These are phyloP conservation scores for Fusarium napiforme DNA, from an alignment of 2,329 filamentous ascomycete genomes.

Conservation along the genomic window DNA sequence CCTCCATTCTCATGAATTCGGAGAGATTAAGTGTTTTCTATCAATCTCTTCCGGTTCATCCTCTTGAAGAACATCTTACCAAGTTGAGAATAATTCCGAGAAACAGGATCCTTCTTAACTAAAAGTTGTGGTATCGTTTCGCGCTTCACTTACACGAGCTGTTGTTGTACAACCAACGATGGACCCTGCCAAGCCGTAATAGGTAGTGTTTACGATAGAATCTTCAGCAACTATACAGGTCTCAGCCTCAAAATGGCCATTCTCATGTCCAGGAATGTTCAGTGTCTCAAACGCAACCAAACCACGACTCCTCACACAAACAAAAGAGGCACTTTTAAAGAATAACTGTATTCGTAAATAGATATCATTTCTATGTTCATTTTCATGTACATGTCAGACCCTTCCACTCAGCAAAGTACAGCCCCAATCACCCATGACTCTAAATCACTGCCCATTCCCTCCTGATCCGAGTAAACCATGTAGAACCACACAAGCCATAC, in stretches of 20 bases:
- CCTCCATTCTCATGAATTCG: not conserved
- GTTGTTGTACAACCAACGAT: not conserved
- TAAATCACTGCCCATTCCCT: conserved; percentile 28
- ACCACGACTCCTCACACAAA: not conserved
- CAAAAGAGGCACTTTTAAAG: rapidly evolving
- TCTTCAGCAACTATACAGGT: not conserved
- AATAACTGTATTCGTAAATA: not conserved
- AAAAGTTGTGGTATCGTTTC: not conserved
- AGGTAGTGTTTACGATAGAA: not conserved
- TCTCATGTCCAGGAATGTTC: not conserved
- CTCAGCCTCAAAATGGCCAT: not conserved
- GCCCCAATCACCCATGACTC: not conserved
- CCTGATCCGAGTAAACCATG: conserved; percentile 12
- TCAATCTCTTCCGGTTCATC: too few species aligned
- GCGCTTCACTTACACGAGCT: not conserved
- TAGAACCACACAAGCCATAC: conserved; percentile 28
- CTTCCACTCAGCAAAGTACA: not conserved
- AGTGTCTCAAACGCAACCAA: not conserved
- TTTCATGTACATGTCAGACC: not conserved
- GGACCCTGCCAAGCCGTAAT: not conserved
- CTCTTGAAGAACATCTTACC: rapidly evolving
- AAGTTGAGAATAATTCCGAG: not conserved
- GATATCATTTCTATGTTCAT: conserved; percentile 17
- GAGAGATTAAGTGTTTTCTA: not conserved
- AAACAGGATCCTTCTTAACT: not conserved